Evolutionary conservation across 164 flowering plant genomes (phyloP).

Genomic region (Chloranthus sessilifolius): DNA sequence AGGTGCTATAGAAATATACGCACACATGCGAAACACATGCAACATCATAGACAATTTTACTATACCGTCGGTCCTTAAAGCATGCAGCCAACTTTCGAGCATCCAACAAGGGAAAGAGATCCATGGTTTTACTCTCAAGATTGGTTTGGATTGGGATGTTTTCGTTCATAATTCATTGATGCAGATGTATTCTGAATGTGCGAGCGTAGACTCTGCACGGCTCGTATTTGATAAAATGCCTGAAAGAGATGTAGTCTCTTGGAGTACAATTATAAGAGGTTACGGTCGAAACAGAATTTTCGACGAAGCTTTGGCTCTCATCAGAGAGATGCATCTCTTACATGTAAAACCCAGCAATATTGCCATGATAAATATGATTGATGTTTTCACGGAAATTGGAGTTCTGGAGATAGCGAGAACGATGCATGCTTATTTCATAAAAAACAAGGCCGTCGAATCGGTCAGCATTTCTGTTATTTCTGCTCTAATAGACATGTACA

Average conservation of each 20-base stretch:
- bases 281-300: slow-evolving; percentile 17
- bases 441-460: slow-evolving; percentile 20
- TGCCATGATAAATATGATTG: slow-evolving; percentile 44
- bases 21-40: slow-evolving; percentile 30
- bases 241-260: slow-evolving; percentile 48
- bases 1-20: slow-evolving; percentile 33
- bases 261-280: slow-evolving; percentile 48
- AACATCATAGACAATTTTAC: slow-evolving; percentile 35
- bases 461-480: slow-evolving; percentile 23
- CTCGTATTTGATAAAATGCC: slow-evolving; percentile 35
- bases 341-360: slow-evolving; percentile 34
- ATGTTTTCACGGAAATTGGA: slow-evolving; percentile 35
- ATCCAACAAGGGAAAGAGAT: slow-evolving; percentile 37
- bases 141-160: slow-evolving; percentile 38
- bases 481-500: slow-evolving; percentile 53
- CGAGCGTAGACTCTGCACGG: slow-evolving; percentile 20
- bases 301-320: slow-evolving; percentile 31
- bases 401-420: slow-evolving; percentile 28
- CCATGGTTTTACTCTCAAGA: slow-evolving; percentile 43
- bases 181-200: slow-evolving; percentile 43
- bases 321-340: slow-evolving; percentile 32
- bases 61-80: slow-evolving; percentile 49
- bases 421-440: slow-evolving; percentile 39
- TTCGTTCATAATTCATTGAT: slow-evolving; percentile 44
- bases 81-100: slow-evolving; percentile 29